Evolutionary conservation across 139 green algal species (phyloP), one percentile per base, ranked within the genome.

Genomic region (Ulvella scutata): DNA sequence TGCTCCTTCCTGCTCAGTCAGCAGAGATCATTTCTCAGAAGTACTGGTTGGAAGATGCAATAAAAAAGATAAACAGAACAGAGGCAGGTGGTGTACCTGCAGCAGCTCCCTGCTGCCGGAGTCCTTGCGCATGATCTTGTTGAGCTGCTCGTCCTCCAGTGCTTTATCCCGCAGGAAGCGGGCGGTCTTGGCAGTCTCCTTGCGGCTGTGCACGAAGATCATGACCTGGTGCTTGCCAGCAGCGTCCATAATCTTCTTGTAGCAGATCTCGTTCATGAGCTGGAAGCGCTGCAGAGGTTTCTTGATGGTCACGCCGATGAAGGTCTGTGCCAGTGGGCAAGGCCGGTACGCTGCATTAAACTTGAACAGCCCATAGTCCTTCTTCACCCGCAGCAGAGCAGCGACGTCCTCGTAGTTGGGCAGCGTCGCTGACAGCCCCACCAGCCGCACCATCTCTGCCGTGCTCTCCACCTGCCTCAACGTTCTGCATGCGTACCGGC

Each of bases 281-380:
- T 98, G 90, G 82, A 98, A 98, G 74, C 95, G 88, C 89, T 98
- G 94, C 85, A 99, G 86, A n/a, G 94, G 92, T 87, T 99, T 99
- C 78, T 94, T 93, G 29, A 98, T 80, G 6, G 83, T 97, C 43
- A 99, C 84, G 59, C 94, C 94, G 3, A 99, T 91, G 81, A 96
- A 98, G 78, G 97, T 91, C 88, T 97, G 92, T 10, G 91, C 90
- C 77, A 99, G 87, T 26, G 94, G 94, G 86, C 90, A 97, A 13
- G 94, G 94, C 34, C 88, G 84, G 82, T 75, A 85, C 17, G 62
- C 77, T 90, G 86, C 95, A 96, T 90, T 98, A 77, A 99, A 99
- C 84, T 92, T 88, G 83, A 98, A 99, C 3, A 98, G 82, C 2
- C 94, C 94, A 81, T 93, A 91, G 72, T 92, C 87, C 0, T 82